Conservation (phyloP, 768 basidiomycete species). For the Leccinum longicurvipes region DNA sequence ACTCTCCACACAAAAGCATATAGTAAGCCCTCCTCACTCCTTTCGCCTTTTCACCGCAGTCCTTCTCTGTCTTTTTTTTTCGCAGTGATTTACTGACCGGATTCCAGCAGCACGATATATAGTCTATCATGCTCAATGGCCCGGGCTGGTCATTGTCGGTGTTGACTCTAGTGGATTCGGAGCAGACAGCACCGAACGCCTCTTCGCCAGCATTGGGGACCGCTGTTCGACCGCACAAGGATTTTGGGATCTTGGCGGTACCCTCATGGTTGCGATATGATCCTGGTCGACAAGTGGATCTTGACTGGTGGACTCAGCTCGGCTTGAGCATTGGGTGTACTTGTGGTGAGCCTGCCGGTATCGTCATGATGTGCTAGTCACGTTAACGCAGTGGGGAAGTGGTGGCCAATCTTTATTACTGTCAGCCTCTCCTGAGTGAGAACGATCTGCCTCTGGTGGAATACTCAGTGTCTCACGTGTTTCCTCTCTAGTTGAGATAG, state of each 20-base stretch:
- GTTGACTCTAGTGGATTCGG: constrained; percentile 8
- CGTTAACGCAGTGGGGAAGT: constrained; percentile 15
- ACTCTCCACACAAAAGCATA: not conserved
- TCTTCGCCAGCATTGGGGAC: not conserved
- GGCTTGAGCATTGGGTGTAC: constrained; percentile 48
- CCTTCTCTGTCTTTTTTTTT: constrained; percentile 7
- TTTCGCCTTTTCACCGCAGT: constrained; percentile 13
- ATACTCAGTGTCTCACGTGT: not conserved
- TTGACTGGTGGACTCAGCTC: constrained; percentile 39
- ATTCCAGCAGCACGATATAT: not conserved
- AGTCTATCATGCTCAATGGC: constrained; percentile 12
- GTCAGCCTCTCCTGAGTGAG: constrained; percentile 73
- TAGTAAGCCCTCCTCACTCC: not conserved
- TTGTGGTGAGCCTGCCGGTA: constrained; percentile 33
- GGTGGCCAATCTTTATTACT: constrained; percentile 77
- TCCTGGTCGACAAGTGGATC: constrained; percentile 35
- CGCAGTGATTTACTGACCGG: not conserved
- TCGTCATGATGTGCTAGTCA: not conserved
- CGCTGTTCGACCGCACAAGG: constrained; percentile 6
- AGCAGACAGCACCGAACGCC: not conserved
- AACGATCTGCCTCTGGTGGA: constrained; percentile 3
- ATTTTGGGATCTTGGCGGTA: constrained; percentile 47
- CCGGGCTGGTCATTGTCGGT: constrained; percentile 17
- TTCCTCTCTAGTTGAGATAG: constrained; percentile 26
- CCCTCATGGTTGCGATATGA: constrained; percentile 41